These are phyloP conservation scores for Acanthamoeba royreba DNA, from an alignment of 208 protist genomes.

Conservation along the genomic window DNA sequence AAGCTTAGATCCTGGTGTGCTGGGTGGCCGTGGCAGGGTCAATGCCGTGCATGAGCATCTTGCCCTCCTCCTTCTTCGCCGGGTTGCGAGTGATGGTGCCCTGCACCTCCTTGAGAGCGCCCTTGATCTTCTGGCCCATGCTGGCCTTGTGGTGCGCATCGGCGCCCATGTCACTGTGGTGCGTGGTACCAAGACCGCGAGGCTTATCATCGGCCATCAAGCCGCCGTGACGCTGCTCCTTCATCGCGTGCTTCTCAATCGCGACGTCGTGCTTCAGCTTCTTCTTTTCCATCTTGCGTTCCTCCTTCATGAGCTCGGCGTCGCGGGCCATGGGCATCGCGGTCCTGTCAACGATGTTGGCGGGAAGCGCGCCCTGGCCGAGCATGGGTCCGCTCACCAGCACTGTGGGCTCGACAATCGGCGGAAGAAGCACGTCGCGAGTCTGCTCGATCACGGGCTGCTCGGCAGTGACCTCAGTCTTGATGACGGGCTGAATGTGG, in stretches of 20 bases:
- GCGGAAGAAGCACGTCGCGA: neutral
- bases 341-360: neutral
- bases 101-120: neutral
- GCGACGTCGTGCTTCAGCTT: too few species aligned
- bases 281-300: too few species aligned
- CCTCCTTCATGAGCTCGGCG: neutral
- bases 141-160: neutral
- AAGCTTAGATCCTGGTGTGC: neutral
- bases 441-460: neutral
- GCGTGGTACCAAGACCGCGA: neutral
- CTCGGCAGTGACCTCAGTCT: neutral
- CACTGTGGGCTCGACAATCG: neutral
- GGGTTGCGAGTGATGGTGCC: neutral
- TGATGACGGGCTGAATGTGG: neutral
- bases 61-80: constrained; percentile 4
- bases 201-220: neutral
- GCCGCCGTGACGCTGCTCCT: neutral
- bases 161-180: neutral
- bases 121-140: neutral
- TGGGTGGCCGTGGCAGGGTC: neutral
- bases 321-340: neutral
- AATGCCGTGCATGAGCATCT: neutral
- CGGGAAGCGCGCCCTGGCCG: neutral
- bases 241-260: too few species aligned
- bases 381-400: neutral